Conservation (phyloP, 306 rosid genomes). For the Cucumis cinereus region DNA sequence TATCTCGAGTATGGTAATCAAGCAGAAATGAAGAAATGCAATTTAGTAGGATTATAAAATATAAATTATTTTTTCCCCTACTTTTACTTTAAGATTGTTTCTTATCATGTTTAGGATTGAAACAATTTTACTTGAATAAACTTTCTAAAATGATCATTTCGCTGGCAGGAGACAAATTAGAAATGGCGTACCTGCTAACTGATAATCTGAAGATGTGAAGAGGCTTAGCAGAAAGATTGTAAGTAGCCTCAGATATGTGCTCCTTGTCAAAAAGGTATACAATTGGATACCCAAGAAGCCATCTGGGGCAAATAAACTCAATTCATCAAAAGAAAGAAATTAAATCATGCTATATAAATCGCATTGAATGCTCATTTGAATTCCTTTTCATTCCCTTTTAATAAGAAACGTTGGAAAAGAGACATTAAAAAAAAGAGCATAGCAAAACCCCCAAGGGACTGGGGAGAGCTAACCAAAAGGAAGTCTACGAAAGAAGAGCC, state of each 20-base stretch:
- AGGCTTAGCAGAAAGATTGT: constrained; percentile 63
- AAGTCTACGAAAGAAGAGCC: not conserved
- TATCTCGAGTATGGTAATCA: not conserved
- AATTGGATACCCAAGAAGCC: constrained; percentile 94
- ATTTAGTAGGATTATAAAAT: not conserved
- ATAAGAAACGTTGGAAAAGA: not conserved
- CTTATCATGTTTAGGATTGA: not conserved
- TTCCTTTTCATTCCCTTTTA: not conserved
- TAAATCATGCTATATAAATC: not conserved
- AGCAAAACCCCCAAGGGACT: not conserved
- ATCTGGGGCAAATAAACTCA: constrained; percentile 35
- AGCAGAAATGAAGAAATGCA: not conserved
- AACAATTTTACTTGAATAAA: not conserved
- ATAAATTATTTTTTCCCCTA: not conserved
- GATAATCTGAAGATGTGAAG: constrained; percentile 60
- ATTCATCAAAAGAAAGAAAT: not conserved
- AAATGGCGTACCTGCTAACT: constrained; percentile 54
- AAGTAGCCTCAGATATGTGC: constrained; percentile 46
- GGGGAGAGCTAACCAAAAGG: not conserved
- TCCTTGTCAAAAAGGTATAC: constrained; percentile 68
- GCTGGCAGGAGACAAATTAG: not conserved
- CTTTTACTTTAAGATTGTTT: not conserved
- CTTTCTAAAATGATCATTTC: not conserved
- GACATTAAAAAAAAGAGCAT: not conserved
- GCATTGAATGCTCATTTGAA: not conserved